phyloP scores from a whole-genome alignment of 1,284 basidiomycete genomes.

The Fistulina hepatica region DNA sequence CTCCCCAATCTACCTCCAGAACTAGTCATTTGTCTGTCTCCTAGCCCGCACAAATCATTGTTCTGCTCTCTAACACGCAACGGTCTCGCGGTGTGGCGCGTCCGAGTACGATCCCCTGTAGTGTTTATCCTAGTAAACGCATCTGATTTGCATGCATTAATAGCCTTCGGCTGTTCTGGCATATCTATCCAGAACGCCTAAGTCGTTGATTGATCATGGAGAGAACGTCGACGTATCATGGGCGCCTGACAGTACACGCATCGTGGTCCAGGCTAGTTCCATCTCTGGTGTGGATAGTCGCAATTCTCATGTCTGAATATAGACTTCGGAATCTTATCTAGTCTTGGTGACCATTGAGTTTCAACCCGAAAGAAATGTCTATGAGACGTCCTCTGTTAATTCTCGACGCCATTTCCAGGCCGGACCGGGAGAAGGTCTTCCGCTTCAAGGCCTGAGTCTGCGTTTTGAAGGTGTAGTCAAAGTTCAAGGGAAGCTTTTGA shows the following conservation, averaged over 20 bases:
- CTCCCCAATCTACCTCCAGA: slow-evolving; percentile 53
- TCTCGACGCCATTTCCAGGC: slow-evolving; percentile 58
- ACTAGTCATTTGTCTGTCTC: slow-evolving; percentile 44
- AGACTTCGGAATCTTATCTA: slow-evolving; percentile 73
- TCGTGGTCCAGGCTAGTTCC: slow-evolving; percentile 63
- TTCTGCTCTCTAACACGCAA: slow-evolving; percentile 66
- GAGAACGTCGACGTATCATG: slow-evolving; percentile 64
- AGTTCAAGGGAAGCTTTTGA: slow-evolving; percentile 63
- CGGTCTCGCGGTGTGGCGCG: slow-evolving; percentile 71
- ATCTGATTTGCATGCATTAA: slow-evolving; percentile 9
- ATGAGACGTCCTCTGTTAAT: slow-evolving; percentile 42
- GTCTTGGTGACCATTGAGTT: slow-evolving; percentile 65
- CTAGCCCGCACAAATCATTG: slow-evolving; percentile 65
- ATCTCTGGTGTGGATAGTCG: slow-evolving; percentile 3
- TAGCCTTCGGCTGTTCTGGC: slow-evolving; percentile 76
- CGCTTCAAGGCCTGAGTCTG: slow-evolving; percentile 52
- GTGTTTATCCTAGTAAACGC: slow-evolving; percentile 4
- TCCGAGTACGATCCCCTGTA: slow-evolving; percentile 49
- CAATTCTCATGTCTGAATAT: slow-evolving; percentile 8
- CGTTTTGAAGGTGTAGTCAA: slow-evolving; percentile 76
- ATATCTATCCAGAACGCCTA: slow-evolving; percentile 61
- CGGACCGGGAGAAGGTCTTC: slow-evolving; percentile 69
- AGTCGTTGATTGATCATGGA: slow-evolving; percentile 73
- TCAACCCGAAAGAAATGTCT: slow-evolving; percentile 42
- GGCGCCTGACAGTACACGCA: slow-evolving; percentile 67